A percentile compares a stretch with the other conserved stretches of the same genome.
phyloP scores from a whole-genome alignment of 2,329 filamentous ascomycete genomes.

The Didymosphaeria variabile region DNA sequence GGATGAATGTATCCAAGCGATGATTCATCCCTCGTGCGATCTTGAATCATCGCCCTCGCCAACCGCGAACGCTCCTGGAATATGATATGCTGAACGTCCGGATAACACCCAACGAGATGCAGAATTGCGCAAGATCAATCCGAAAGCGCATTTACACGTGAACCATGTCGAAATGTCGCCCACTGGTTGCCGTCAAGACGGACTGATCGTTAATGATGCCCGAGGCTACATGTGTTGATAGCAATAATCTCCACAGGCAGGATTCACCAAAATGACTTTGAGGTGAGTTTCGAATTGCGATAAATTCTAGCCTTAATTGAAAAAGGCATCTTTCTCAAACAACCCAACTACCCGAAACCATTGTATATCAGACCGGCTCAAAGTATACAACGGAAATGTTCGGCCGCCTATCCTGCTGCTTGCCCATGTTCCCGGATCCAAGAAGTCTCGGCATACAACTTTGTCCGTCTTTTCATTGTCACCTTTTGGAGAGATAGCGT shows the following conservation, averaged over 20 bases:
- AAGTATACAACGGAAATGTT: constrained; percentile 1
- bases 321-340: constrained; percentile 6
- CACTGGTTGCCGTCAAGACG: too few relatives aligned
- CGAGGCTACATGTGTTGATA: too few relatives aligned
- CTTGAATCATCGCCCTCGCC: neutral
- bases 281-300: neutral
- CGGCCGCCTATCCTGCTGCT: neutral
- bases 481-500: neutral
- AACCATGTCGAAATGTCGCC: neutral
- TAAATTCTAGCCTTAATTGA: neutral
- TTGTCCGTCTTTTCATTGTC: constrained; percentile 1
- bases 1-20: neutral
- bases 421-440: constrained; percentile 7
- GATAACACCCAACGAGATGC: neutral
- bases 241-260: too few relatives aligned
- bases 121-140: neutral
- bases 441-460: constrained; percentile 6
- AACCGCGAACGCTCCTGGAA: neutral
- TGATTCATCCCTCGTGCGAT: neutral
- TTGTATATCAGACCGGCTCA: constrained; percentile 4
- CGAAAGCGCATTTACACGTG: neutral
- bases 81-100: neutral
- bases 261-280: neutral
- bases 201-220: too few relatives aligned
- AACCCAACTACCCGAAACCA: constrained; percentile 1